Conservation (phyloP, 306 rosid genomes). For the Cicer arietinum region DNA sequence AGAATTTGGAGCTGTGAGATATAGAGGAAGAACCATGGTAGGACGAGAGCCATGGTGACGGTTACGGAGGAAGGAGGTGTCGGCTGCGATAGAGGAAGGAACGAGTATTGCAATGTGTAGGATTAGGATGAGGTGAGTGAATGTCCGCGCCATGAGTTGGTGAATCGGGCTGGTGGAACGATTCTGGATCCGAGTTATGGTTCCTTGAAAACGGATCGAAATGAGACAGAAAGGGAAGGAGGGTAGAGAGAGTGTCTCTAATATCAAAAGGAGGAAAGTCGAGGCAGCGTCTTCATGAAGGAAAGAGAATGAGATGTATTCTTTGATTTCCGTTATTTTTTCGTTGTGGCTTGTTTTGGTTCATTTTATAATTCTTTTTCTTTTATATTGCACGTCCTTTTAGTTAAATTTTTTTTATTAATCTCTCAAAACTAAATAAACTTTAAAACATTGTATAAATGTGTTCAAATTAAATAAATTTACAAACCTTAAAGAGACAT, state of each 20-base stretch:
- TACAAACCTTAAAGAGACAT: no score
- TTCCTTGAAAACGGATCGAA: constrained; percentile 36
- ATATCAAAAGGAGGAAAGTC: constrained; percentile 33
- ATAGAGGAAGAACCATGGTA: constrained; percentile 78
- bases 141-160: constrained; percentile 56
- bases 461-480: no score
- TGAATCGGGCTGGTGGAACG: constrained; percentile 43
- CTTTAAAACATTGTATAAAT: no score
- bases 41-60: constrained; percentile 52
- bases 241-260: constrained; percentile 1
- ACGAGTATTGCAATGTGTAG: constrained; percentile 9
- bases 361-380: no score
- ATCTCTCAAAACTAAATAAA: no score
- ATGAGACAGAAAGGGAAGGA: constrained; percentile 25
- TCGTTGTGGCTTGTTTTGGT: no score
- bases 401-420: no score
- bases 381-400: no score
- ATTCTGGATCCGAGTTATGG: constrained; percentile 42
- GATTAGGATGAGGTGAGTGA: constrained; percentile 41
- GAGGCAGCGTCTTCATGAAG: constrained; percentile 1
- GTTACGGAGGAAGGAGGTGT: constrained; percentile 43
- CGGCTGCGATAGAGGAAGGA: constrained; percentile 40
- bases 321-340: no score
- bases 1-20: constrained; percentile 60
- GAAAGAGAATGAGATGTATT: neutral